Evolutionary conservation across 2,329 filamentous ascomycete species (phyloP).

Genomic region (Aureobasidium subglaciale): DNA sequence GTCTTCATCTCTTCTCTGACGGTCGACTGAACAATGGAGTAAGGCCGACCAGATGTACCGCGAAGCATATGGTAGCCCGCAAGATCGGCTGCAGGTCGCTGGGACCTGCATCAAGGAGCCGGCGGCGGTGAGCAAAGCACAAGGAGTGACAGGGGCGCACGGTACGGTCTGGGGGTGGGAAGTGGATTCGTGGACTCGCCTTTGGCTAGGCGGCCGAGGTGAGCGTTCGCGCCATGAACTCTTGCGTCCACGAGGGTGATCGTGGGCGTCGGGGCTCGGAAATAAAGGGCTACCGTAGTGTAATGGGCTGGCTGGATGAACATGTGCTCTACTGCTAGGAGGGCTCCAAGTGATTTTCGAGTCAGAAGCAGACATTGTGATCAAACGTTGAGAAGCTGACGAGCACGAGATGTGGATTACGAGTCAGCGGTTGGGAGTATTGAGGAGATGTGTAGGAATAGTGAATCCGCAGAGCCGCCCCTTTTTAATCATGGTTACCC

Average conservation of each 20-base stretch:
- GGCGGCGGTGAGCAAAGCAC: conserved; percentile 5
- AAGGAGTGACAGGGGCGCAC: conserved; percentile 11
- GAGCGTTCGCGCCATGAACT: conserved; percentile 10
- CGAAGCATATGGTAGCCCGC: not conserved
- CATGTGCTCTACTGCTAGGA: conserved; percentile 1
- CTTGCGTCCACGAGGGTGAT: conserved; percentile 4
- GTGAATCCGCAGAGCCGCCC: conserved; percentile 1
- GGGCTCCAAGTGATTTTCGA: not conserved
- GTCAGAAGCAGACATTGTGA: not conserved
- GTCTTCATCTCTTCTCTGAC: not conserved
- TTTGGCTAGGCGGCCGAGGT: not conserved
- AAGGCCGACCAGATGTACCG: not conserved
- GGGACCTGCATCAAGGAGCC: conserved; percentile 11
- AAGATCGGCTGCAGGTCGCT: conserved; percentile 9
- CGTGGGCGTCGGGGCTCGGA: not conserved
- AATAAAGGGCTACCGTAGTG: not conserved
- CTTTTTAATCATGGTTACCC: not conserved
- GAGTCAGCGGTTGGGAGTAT: conserved; percentile 6
- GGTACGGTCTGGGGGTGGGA: conserved; percentile 10
- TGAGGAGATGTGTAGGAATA: not conserved
- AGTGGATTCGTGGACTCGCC: conserved; percentile 4
- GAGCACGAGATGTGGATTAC: not conserved
- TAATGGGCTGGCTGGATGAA: not conserved
- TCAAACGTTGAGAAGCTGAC: not conserved
- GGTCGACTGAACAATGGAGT: not conserved